Conservation (phyloP, 1,284 basidiomycete species). For the Ceratobasidium sp. region DNA sequence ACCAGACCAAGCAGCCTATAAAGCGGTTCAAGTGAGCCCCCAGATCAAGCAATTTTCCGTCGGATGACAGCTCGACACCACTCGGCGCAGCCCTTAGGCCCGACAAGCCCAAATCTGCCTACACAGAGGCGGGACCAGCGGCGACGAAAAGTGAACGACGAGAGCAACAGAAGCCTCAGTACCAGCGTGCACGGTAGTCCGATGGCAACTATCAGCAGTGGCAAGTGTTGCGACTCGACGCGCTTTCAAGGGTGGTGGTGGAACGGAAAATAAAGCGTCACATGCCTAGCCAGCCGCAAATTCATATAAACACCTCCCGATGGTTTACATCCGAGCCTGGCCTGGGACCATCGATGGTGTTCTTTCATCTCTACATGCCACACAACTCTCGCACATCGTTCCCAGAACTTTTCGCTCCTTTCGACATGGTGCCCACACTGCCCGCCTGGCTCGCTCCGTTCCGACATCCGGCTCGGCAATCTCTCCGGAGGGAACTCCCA, state of each 20-base stretch:
- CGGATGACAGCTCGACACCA: slow-evolving; percentile 32
- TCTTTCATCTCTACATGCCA: background rate
- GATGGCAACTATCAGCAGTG: background rate
- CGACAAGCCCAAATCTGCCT: slow-evolving; percentile 16
- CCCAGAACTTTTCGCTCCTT: background rate
- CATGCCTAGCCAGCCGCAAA: slow-evolving; percentile 19
- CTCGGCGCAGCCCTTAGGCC: slow-evolving; percentile 18
- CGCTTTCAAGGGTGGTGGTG: too few species aligned
- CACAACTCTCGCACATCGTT: background rate
- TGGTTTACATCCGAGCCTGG: slow-evolving; percentile 28
- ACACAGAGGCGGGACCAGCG: slow-evolving; percentile 9
- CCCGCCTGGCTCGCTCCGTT: background rate
- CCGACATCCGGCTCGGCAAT: slow-evolving; percentile 13
- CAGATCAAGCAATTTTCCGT: slow-evolving; percentile 21
- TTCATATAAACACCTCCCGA: slow-evolving; percentile 39
- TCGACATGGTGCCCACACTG: background rate
- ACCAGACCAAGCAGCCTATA: slow-evolving; percentile 29
- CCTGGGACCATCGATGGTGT: background rate
- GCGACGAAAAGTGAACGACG: too few species aligned
- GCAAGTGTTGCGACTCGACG: too few species aligned
- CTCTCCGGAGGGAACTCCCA: too few species aligned
- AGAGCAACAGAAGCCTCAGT: background rate
- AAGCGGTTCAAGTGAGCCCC: slow-evolving; percentile 12
- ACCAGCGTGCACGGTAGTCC: background rate
- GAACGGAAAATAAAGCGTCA: slow-evolving; percentile 22